Evolutionary conservation across 78 protist species (phyloP).

Genomic region (Dictyostelium intermedium): DNA sequence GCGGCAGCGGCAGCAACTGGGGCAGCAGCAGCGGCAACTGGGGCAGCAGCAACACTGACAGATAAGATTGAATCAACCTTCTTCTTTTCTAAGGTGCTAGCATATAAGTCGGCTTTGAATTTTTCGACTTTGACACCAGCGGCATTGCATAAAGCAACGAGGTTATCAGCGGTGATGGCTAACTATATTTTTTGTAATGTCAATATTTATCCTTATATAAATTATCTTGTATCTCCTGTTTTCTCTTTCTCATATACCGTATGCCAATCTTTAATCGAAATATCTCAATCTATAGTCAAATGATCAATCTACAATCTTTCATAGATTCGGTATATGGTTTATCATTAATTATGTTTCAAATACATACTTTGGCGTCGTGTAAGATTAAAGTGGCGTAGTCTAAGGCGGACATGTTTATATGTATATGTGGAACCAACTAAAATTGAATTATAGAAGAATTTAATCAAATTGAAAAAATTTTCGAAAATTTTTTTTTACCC

Average conservation of each 20-base stretch:
- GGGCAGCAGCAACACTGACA: constrained; percentile 30
- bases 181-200: not conserved
- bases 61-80: constrained; percentile 44
- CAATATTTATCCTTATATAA: not conserved
- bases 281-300: not conserved
- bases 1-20: constrained; percentile 60
- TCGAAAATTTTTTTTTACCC: not conserved
- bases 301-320: not conserved
- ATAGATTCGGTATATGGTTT: not conserved
- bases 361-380: constrained; percentile 50
- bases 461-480: constrained; percentile 22
- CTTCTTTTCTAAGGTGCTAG: constrained; percentile 45
- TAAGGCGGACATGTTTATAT: constrained; percentile 9
- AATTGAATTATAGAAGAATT: not conserved
- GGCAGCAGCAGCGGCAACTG: constrained; percentile 47
- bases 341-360: not conserved
- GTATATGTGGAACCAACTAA: constrained; percentile 23
- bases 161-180: constrained; percentile 16
- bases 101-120: constrained; percentile 17
- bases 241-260: no score
- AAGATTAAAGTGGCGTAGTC: constrained; percentile 55
- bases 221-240: no score
- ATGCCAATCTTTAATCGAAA: not conserved
- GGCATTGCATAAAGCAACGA: constrained; percentile 34
- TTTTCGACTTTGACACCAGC: constrained; percentile 46